These are phyloP conservation scores for Neopestalotiopsis sp. DNA, from an alignment of 2,329 filamentous ascomycete species.

Conservation along the genomic window DNA sequence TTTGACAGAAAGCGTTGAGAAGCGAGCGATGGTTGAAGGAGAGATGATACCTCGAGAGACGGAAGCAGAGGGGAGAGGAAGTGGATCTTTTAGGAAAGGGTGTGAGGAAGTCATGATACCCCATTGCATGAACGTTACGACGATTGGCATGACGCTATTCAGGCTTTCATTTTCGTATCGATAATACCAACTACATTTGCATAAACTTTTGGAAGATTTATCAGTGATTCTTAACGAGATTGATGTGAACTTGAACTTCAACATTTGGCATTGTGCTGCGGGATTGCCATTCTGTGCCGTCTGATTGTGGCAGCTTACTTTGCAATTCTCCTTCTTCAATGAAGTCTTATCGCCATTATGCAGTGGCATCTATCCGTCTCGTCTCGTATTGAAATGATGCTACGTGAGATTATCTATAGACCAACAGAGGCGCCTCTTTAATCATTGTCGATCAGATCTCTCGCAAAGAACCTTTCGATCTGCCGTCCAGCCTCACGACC, in stretches of 20 bases:
- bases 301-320: too few relatives aligned
- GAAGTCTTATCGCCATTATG: too few relatives aligned
- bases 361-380: too few relatives aligned
- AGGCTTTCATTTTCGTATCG: constrained; percentile 14
- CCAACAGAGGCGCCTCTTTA: not conserved
- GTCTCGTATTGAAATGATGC: too few relatives aligned
- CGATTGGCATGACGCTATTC: constrained; percentile 19
- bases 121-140: constrained; percentile 23
- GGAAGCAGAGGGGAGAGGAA: not conserved
- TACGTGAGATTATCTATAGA: too few relatives aligned
- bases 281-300: too few relatives aligned
- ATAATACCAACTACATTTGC: constrained; percentile 20
- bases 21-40: constrained; percentile 13
- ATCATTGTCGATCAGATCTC: constrained; percentile 62
- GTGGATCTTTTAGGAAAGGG: not conserved
- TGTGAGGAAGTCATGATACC: constrained; percentile 36
- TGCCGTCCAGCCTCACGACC: constrained; percentile 78
- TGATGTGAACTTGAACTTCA: too few relatives aligned
- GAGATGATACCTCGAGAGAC: constrained; percentile 8
- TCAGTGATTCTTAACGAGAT: too few relatives aligned
- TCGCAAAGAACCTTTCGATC: constrained; percentile 82
- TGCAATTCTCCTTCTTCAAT: too few relatives aligned
- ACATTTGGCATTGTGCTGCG: too few relatives aligned
- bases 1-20: constrained; percentile 6
- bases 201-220: not conserved